phyloP scores from a whole-genome alignment of 768 basidiomycete species.

The Candolleomyces efflorescens region DNA sequence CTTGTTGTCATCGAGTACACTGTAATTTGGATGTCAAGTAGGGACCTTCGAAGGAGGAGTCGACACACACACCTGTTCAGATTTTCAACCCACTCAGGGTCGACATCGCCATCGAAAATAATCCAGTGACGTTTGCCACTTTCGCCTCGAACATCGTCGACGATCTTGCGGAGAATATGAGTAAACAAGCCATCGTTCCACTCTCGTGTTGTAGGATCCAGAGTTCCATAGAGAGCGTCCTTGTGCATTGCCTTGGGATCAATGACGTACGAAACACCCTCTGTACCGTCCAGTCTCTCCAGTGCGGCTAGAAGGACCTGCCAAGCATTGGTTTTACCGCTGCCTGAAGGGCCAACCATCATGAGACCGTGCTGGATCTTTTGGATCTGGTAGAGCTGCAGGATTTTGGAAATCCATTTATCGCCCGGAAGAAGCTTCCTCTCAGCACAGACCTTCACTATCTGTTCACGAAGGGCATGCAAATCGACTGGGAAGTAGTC shows the following conservation, averaged over 20 bases:
- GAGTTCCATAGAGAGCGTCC: constrained; percentile 93
- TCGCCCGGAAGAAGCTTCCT: constrained; percentile 83
- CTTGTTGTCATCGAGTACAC: constrained; percentile 99
- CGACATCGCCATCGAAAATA: constrained; percentile 98
- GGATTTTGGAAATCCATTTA: constrained; percentile 90
- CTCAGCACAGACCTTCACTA: constrained; percentile 82
- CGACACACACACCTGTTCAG: constrained; percentile 78
- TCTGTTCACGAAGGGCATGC: constrained; percentile 79
- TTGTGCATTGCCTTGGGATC: constrained; percentile 99
- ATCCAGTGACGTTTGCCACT: constrained; percentile 98
- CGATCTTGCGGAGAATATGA: constrained; percentile 94
- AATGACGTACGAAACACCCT: constrained; percentile 94
- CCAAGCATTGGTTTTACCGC: constrained; percentile 97
- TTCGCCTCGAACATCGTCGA: constrained; percentile 97
- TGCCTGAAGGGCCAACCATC: constrained; percentile 99
- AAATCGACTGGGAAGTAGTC: constrained; percentile 89
- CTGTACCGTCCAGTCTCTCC: constrained; percentile 85
- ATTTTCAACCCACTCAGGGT: constrained; percentile 99
- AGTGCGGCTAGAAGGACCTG: constrained; percentile 87
- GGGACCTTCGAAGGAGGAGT: constrained; percentile 2
- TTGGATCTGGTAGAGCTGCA: constrained; percentile 98
- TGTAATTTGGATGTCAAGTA: constrained; percentile 25
- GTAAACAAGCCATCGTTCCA: constrained; percentile 99
- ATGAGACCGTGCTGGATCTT: constrained; percentile 99
- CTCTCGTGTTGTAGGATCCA: constrained; percentile 95